Evolutionary conservation across 2,329 filamentous ascomycete species (phyloP), one percentile per base, ranked within the genome.

Genomic region (Cytospora mali): DNA sequence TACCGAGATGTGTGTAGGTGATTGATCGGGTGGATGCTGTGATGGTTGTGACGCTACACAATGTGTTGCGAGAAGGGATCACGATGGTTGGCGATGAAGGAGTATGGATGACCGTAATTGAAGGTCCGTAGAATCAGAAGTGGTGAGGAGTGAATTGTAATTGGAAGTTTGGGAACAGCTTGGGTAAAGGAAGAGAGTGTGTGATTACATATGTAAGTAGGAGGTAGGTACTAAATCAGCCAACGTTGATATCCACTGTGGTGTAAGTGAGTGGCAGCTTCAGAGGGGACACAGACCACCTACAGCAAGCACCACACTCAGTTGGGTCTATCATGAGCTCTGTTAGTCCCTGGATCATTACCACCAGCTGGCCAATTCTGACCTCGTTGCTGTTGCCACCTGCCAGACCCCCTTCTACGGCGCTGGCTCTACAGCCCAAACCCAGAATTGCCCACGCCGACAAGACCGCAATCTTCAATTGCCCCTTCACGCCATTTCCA

Each of bases 21-120:
- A 23, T 50, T 46, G 31, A 39, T 48, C 52, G 55, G 48, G 27
- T 28, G 9, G 35, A 9, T 49, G 48, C 46, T 21, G 35, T 50
- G 39, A 55, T 63, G 57, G 55, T 18, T 31, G 56, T 63, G 63
- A 57, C 48, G 63, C 29, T 55, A 46, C 58, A 60, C 58, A 39
- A 23, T 35, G 23, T 18, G 28, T 48, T 16, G 51, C 28, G 51
- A 49, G 58, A 35, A 23, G 27, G 35, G 58, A 21, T 35, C 50
- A 35, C 23, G n/a, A 31, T 29, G 28, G 28, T 25, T 54, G 29
- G n/a, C n/a, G 39, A 13, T 29, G 4, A 4, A n/a, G 50, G 52
- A 29, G 14, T 25, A 48, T 14, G 25, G 25, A 55, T 9, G 23
- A 52, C n/a, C 18, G 28, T 18, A 14, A 35, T 51, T 2, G n/a